Evolutionary conservation across 306 rosid genomes (phyloP), one percentile per base, ranked within the genome.

Genomic region (Canavalia gladiata): DNA sequence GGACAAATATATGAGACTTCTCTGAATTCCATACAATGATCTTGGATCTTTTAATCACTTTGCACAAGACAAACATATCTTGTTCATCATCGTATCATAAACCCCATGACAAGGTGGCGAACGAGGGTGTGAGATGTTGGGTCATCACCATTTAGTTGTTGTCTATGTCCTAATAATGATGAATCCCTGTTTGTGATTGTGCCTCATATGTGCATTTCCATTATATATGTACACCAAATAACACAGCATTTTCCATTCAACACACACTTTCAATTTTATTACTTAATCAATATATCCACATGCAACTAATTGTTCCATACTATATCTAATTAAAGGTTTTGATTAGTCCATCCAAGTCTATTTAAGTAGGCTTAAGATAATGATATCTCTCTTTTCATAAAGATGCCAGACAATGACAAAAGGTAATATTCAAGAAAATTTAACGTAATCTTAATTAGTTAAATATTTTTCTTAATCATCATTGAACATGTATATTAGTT

Each of bases 41-140:
- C 81, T 79, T 84, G 76, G 81, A 67, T 72, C 82, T 74, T 82
- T 73, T 78, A 74, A 79, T 77, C 81, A 76, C 63, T 78, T 62
- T 82, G 87, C 92, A 82, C 85, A 81, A 84, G 91, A 87, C 89
- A 91, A 87, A 87, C 88, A 87, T 78, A 86, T 82, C 72, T 84
- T 90, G 90, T 78, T 90, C 82, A 85, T 86, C 84, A 89, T 86
- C 78, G 84, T 77, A 81, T 77, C 82, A 84, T 57, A 72, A 81
- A 87, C 49, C 79, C 42, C 84, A 79, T 83, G 87, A 79, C 90
- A 88, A 30, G 68, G 67, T 55, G 66, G 86, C 72, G 81, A 75
- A 82, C 42, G 81, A 51, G 67, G 84, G 87, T 45, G 89, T 88
- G 93, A 84, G 84, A 88, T 93, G 94, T 91, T 91, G 83, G 91